Conservation (phyloP, 331 rosid species). For the Arachis monticola region DNA sequence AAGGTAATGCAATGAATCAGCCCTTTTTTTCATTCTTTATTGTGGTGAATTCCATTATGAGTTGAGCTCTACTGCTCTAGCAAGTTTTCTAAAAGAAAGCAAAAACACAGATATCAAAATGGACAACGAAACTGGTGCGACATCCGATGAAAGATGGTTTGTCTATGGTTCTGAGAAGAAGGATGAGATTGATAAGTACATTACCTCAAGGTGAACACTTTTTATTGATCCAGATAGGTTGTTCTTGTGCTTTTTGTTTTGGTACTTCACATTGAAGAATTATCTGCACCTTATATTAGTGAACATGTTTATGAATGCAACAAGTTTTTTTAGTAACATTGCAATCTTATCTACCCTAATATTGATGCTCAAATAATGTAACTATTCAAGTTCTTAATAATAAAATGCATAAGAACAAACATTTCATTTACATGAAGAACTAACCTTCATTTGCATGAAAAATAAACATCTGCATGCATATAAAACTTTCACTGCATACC, state of each 20-base stretch:
- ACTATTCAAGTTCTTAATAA: background rate
- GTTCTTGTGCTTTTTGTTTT: background rate
- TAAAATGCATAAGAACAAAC: no score
- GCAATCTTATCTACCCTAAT: background rate
- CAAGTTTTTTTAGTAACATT: background rate
- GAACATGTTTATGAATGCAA: background rate
- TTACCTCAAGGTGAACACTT: constrained; percentile 47
- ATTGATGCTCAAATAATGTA: background rate
- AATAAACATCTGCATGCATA: no score
- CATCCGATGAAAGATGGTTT: constrained; percentile 62
- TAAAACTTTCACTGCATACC: no score
- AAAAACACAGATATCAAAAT: constrained; percentile 53
- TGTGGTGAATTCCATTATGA: background rate
- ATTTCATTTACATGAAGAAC: background rate
- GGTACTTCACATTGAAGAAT: background rate
- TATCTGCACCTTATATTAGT: background rate
- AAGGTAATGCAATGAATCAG: constrained; percentile 41
- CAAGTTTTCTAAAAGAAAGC: constrained; percentile 15
- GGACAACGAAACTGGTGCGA: constrained; percentile 31
- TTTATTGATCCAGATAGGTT: background rate
- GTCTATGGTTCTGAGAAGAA: constrained; percentile 55
- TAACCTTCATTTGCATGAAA: no score
- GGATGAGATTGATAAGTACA: constrained; percentile 53
- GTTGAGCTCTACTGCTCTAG: constrained; percentile 20
- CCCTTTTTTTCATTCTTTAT: background rate